phyloP scores from a whole-genome alignment of 768 basidiomycete genomes.

The Xerocomellus amylosporus region DNA sequence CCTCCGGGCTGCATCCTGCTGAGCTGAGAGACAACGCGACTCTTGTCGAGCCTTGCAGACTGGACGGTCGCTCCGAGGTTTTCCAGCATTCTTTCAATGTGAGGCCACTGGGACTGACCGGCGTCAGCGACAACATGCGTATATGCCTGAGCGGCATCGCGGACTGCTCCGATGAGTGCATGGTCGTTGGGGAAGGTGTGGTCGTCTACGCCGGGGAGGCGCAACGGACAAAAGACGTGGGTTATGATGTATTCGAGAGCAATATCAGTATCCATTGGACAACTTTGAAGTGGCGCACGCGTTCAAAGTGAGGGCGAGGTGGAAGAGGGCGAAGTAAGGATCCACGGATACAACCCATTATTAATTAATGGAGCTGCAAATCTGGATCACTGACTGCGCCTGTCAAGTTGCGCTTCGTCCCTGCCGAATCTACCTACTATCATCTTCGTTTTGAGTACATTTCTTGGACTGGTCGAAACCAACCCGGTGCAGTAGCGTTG shows the following conservation, averaged over 20 bases:
- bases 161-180: slow-evolving; percentile 22
- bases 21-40: slow-evolving; percentile 6
- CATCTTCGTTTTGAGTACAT: too few relatives aligned
- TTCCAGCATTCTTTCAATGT: slow-evolving; percentile 27
- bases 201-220: slow-evolving; percentile 37
- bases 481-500: too few relatives aligned
- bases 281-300: too few relatives aligned
- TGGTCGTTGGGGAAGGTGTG: slow-evolving; percentile 20
- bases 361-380: too few relatives aligned
- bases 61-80: slow-evolving; percentile 6
- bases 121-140: neutral
- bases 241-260: slow-evolving; percentile 31
- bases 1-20: slow-evolving; percentile 22
- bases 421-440: too few relatives aligned
- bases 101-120: neutral
- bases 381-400: too few relatives aligned
- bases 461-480: too few relatives aligned
- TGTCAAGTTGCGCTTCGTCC: too few relatives aligned
- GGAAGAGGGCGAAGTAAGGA: too few relatives aligned
- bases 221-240: slow-evolving; percentile 42
- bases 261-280: neutral
- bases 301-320: too few relatives aligned
- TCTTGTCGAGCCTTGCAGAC: neutral
- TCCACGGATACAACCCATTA: too few relatives aligned
- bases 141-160: slow-evolving; percentile 12